phyloP scores from a whole-genome alignment of 345 rosid species.

The Linum trigynum region DNA sequence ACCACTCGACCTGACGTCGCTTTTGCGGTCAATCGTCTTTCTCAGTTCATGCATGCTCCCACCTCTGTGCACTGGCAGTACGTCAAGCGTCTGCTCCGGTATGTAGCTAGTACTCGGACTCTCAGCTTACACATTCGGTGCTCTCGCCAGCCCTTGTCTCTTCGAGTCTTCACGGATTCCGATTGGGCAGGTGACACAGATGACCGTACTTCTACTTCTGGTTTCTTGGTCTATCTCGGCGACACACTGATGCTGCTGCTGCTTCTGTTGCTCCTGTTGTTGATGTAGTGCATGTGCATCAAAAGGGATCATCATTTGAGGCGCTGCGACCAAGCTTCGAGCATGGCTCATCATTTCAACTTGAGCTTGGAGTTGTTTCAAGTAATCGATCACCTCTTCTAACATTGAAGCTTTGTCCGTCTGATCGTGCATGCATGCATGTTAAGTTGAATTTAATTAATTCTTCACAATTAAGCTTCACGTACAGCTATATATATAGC shows the following conservation, averaged over 20 bases:
- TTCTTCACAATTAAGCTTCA: background rate
- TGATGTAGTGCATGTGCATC: no score
- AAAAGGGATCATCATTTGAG: background rate
- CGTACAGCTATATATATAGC: no score
- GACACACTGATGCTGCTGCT: constrained; percentile 2
- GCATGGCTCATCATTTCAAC: constrained; percentile 29
- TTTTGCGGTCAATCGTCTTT: background rate
- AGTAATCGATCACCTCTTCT: constrained; percentile 43
- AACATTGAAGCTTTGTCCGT: constrained; percentile 27
- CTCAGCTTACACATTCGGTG: background rate
- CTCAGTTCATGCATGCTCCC: constrained; percentile 6
- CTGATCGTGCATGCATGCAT: constrained; percentile 13
- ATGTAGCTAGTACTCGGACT: background rate
- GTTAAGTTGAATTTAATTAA: background rate
- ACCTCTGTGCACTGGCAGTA: background rate
- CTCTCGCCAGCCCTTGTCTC: background rate
- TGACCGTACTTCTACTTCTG: no score
- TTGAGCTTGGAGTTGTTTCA: constrained; percentile 48
- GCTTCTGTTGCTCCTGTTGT: background rate
- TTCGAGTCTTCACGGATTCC: no score
- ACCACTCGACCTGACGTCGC: constrained; percentile 8
- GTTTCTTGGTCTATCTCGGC: no score
- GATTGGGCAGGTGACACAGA: no score
- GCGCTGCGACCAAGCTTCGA: background rate
- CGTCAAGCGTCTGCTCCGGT: background rate